A percentile compares a stretch with the other conserved stretches of the same genome.
These are phyloP conservation scores for Trichoderma reesei DNA, from an alignment of 495 filamentous ascomycete genomes.

Conservation along the genomic window DNA sequence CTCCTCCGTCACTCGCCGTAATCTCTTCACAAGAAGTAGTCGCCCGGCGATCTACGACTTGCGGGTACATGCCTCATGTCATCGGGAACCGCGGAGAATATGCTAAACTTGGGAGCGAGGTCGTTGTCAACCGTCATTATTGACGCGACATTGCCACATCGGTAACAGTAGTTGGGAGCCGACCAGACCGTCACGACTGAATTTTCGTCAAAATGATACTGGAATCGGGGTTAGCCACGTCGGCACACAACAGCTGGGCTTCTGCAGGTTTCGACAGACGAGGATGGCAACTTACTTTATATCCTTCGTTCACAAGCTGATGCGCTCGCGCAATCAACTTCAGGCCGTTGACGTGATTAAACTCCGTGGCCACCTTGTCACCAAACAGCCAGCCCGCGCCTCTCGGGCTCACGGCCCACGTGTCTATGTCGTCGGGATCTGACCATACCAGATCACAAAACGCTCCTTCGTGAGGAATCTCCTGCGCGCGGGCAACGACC, in stretches of 20 bases:
- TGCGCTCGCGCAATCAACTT: conserved; percentile 90
- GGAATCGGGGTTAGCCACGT: conserved; percentile 13
- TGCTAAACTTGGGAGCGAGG: conserved; percentile 78
- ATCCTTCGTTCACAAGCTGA: conserved; percentile 95
- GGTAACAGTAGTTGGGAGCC: conserved; percentile 96
- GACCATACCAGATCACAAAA: conserved; percentile 99
- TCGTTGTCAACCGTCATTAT: conserved; percentile 90
- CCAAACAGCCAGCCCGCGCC: conserved; percentile 97
- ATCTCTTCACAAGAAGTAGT: conserved; percentile 78
- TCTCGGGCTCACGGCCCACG: conserved; percentile 90
- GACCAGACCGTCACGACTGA: conserved; percentile 96
- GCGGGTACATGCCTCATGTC: conserved; percentile 79
- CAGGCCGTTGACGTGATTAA: conserved; percentile 97
- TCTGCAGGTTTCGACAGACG: no score
- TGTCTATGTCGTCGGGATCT: conserved; percentile 95
- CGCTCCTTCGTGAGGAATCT: conserved; percentile 95
- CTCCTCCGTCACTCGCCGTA: background rate
- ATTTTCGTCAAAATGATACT: conserved; percentile 91
- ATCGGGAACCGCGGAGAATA: conserved; percentile 91
- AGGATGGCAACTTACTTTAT: conserved; percentile 54
- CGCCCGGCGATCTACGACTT: conserved; percentile 69
- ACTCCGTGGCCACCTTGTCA: conserved; percentile 95
- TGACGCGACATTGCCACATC: conserved; percentile 92
- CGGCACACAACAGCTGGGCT: background rate
- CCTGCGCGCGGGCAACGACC: conserved; percentile 93